Evolutionary conservation across 1,139 yeast genomes (phyloP).

Genomic region (Meyerozyma smithsonii): DNA sequence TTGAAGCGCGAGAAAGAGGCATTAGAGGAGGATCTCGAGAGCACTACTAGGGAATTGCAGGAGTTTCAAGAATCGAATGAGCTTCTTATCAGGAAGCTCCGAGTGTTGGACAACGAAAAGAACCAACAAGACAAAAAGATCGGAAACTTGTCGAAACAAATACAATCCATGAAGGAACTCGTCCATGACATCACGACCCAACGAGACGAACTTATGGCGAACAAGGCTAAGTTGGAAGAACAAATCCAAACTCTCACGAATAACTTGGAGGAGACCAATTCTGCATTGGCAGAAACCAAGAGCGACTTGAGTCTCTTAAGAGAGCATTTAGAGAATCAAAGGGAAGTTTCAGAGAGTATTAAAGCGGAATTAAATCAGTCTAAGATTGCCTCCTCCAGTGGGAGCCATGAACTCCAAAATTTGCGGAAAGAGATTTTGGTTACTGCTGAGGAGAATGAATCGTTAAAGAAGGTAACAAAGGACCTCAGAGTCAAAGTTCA

Average conservation of each 20-base stretch:
- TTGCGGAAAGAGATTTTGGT: constrained; percentile 36
- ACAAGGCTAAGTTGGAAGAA: constrained; percentile 44
- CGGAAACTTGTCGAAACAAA: constrained; percentile 47
- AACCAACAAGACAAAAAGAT: constrained; percentile 41
- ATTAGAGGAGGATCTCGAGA: constrained; percentile 49
- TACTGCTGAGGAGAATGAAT: constrained; percentile 39
- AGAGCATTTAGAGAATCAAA: constrained; percentile 32
- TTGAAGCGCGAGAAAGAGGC: constrained; percentile 42
- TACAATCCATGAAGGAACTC: constrained; percentile 46
- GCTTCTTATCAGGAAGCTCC: constrained; percentile 44
- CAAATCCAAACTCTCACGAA: constrained; percentile 40
- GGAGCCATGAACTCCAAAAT: constrained; percentile 33
- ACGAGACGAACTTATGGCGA: constrained; percentile 44
- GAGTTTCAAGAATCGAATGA: constrained; percentile 40
- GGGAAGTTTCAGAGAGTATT: constrained; percentile 29
- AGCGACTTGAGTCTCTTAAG: constrained; percentile 29
- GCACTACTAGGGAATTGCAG: constrained; percentile 47
- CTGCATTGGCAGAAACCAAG: constrained; percentile 28
- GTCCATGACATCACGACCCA: constrained; percentile 47
- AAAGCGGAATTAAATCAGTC: constrained; percentile 34
- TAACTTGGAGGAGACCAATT: constrained; percentile 40
- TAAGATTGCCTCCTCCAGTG: constrained; percentile 26
- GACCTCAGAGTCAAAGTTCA: constrained; percentile 32
- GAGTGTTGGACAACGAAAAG: constrained; percentile 42
- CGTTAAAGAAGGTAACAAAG: constrained; percentile 32